Base-by-base conservation (phyloP, 768 basidiomycete genomes). In the Boletales sp. region DNA sequence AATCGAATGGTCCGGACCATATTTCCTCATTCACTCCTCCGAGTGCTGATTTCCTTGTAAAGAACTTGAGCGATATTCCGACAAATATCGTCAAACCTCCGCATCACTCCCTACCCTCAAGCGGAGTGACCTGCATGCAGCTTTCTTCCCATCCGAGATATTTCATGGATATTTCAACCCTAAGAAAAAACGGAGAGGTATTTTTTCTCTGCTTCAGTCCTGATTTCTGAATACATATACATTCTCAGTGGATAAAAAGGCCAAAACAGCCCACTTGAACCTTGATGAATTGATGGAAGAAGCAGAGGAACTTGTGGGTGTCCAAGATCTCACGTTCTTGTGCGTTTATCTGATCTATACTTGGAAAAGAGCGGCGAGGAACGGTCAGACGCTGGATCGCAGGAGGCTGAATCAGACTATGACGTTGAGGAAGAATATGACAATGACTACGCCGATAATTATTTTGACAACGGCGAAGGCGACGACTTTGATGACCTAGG, bases 341-440 rank as follows among this genome's bases (percentile, higher is more conserved):
- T 29, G 10, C 36, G 29, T 51, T 56, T 21, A 46, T 15, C 10
- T 7, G 2, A 30, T 31, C 21, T 31, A 2, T 42, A 9, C 41
- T 31, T 88, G 81, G 84, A 85, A 56, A 86, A 88, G 58, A 86
- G 85, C 1, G 79, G 77, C 19, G 83, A 84, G 7, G 87, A 90
- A 49, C 72, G 73, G 4, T 88, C 86, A 29, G 82, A 87, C 14
- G 76, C 67, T 21, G 86, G 81, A 18, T 87, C 86, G 11, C 83
- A 86, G 58, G 79, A 67, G 29, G 77, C 68, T 8, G 81, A 82
- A 36, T 83, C 81, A 21, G 89, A 92, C 65, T 91, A 91, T 61
- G 90, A 91, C 55, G 87, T 88, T 18, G 87, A 91, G 30, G 91
- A 94, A 65, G 90, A 91, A 59, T 90, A 92, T 61, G 90, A 92